Conservation (phyloP, 1,284 basidiomycete genomes). For the Marasmius tenuissimus region DNA sequence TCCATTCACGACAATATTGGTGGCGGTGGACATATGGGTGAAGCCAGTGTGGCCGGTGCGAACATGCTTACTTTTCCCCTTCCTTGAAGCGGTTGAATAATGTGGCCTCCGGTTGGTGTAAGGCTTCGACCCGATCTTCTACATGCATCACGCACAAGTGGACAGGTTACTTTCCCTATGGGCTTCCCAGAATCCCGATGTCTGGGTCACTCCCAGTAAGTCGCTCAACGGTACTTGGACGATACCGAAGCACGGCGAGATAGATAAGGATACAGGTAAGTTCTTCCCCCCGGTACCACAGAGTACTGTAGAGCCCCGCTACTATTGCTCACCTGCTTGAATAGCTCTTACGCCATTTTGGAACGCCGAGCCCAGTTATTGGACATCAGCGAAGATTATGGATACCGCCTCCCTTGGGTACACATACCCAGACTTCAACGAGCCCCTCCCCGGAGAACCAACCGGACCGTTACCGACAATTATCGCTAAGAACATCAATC, state of each 20-base stretch:
- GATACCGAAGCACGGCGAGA: constrained; percentile 23
- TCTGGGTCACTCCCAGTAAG: constrained; percentile 35
- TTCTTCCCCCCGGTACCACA: background rate
- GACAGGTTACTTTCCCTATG: constrained; percentile 46
- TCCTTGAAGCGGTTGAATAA: background rate
- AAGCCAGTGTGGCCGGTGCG: constrained; percentile 36
- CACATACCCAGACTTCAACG: constrained; percentile 46
- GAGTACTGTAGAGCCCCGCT: background rate
- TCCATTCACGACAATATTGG: constrained; percentile 41
- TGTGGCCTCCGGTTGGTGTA: background rate
- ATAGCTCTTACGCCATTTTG: constrained; percentile 31
- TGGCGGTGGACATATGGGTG: constrained; percentile 46
- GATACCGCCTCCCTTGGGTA: constrained; percentile 32
- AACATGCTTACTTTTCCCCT: background rate
- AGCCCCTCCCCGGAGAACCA: constrained; percentile 28
- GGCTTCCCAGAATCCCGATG: constrained; percentile 37
- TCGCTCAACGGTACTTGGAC: constrained; percentile 36
- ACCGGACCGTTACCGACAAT: constrained; percentile 25
- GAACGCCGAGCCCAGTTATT: constrained; percentile 26
- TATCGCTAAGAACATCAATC: constrained; percentile 33
- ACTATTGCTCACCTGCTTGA: background rate
- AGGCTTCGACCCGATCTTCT: constrained; percentile 53
- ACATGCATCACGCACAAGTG: constrained; percentile 45
- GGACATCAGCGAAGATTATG: constrained; percentile 26
- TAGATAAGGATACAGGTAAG: constrained; percentile 37